Evolutionary conservation across 1,284 basidiomycete species (phyloP), one percentile per base, ranked within the genome.

Genomic region (Ceratobasidium sp.): DNA sequence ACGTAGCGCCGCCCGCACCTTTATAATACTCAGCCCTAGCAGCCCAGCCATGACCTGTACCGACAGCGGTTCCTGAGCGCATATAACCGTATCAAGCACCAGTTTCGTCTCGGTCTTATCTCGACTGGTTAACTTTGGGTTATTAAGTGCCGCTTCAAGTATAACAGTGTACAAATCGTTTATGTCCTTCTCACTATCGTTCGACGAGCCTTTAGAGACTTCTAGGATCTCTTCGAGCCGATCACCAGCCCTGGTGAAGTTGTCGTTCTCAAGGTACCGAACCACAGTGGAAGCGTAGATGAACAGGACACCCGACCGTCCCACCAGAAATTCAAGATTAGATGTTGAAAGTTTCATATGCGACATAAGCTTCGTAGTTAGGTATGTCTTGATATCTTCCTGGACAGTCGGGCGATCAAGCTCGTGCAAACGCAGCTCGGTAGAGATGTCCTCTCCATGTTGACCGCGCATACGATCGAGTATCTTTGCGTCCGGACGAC

Each of bases 211-310:
- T 3, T 5, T 5, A 33, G 48, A n/a, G 1, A 38, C 23, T 1
- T 23, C 33, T 0, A 69, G 33, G 1, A 69, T n/a, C n/a, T 48
- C 48, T 40, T 10, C 28, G 3, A 69, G 28, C 20, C 67, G 67
- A 12, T 33, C 33, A 26, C 3, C 3, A n/a, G 13, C 23, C 6
- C 26, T n/a, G 3, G 50, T 2, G 28, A 42, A 38, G 50, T 40
- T 23, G 23, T 69, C 50, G 3, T 17, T 12, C 9, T 7, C 28
- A 20, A 69, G 54, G 38, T 54, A 69, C 17, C 50, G 48, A 3
- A 56, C 67, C 3, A 56, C 28, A 7, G 67, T 69, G 2, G 67
- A 12, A 5, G 67, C 67, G 28, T 54, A 69, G 48, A 69, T 69
- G 67, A 69, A 69, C 3, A 56, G 48, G 2, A 26, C n/a, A 10